Evolutionary conservation across 495 filamentous ascomycete genomes (phyloP).

Genomic region (Penicillium steckii): DNA sequence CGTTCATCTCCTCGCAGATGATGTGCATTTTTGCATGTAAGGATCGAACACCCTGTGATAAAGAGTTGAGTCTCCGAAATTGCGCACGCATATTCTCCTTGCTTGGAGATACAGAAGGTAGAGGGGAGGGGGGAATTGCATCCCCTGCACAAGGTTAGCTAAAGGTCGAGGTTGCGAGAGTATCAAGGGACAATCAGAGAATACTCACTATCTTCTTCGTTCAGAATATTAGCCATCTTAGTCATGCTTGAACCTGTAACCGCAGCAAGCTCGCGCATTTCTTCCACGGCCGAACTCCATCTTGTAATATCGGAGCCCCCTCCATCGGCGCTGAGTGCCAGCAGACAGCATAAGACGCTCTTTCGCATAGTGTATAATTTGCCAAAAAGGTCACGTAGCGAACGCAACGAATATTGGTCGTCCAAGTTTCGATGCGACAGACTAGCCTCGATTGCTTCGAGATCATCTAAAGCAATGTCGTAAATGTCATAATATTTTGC

Average conservation of each 20-base stretch:
- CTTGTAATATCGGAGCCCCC: constrained; percentile 73
- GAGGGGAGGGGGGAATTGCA: constrained; percentile 60
- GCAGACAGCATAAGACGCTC: constrained; percentile 78
- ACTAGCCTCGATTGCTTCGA: constrained; percentile 62
- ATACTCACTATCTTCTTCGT: constrained; percentile 77
- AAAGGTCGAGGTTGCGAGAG: constrained; percentile 10
- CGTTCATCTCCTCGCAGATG: constrained; percentile 83
- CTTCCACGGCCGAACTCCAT: constrained; percentile 78
- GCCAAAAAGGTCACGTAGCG: constrained; percentile 74
- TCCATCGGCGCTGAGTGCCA: constrained; percentile 85
- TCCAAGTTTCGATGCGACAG: constrained; percentile 63
- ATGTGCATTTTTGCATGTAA: constrained; percentile 95
- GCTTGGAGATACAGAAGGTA: constrained; percentile 67
- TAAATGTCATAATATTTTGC: constrained; percentile 93
- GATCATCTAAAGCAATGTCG: constrained; percentile 78
- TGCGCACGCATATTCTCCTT: constrained; percentile 81
- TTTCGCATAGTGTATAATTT: constrained; percentile 78
- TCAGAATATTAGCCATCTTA: constrained; percentile 67
- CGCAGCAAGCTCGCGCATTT: constrained; percentile 61
- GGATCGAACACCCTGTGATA: constrained; percentile 87
- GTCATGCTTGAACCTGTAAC: constrained; percentile 52
- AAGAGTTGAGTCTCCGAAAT: constrained; percentile 77
- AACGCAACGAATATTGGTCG: constrained; percentile 74
- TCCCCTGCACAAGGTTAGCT: constrained; percentile 37
- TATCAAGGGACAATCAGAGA: not conserved